Evolutionary conservation across 2,329 filamentous ascomycete species (phyloP).

Genomic region (Xylariomycetidae sp.): DNA sequence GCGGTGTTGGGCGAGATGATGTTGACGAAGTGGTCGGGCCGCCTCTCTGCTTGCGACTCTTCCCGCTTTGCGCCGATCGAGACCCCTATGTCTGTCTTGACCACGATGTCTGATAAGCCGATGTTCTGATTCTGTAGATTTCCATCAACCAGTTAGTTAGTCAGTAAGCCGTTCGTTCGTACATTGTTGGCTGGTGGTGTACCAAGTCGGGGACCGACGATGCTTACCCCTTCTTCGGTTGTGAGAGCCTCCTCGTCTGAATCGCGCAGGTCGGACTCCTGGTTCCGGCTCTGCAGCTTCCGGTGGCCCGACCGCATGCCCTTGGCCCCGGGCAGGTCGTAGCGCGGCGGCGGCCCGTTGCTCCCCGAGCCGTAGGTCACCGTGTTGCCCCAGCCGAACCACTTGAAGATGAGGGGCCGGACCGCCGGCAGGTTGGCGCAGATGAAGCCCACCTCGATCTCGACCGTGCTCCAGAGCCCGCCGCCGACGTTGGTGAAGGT

Average conservation of each 20-base stretch:
- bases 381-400: slow-evolving; percentile 14
- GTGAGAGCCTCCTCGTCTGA: slow-evolving; percentile 22
- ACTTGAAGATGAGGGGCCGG: slow-evolving; percentile 20
- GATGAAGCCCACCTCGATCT: slow-evolving; percentile 25
- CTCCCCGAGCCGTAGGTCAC: slow-evolving; percentile 10
- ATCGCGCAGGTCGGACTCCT: slow-evolving; percentile 15
- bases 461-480: slow-evolving; percentile 24
- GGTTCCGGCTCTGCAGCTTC: slow-evolving; percentile 16
- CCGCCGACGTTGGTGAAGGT: slow-evolving; percentile 22
- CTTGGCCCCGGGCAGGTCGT: slow-evolving; percentile 17
- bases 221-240: slow-evolving; percentile 7
- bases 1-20: slow-evolving; percentile 15
- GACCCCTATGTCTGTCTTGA: slow-evolving; percentile 21
- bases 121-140: slow-evolving; percentile 9
- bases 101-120: slow-evolving; percentile 18
- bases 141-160: no score
- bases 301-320: slow-evolving; percentile 14
- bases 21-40: slow-evolving; percentile 14
- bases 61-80: slow-evolving; percentile 16
- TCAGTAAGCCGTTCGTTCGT: no score
- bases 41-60: slow-evolving; percentile 6
- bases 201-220: no score
- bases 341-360: slow-evolving; percentile 14
- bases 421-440: slow-evolving; percentile 23
- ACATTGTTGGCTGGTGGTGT: no score